Percentiles rank a stretch among this genome's conserved stretches.
phyloP scores from a whole-genome alignment of 1,284 basidiomycete species.

The Ganoderma lucidum region DNA sequence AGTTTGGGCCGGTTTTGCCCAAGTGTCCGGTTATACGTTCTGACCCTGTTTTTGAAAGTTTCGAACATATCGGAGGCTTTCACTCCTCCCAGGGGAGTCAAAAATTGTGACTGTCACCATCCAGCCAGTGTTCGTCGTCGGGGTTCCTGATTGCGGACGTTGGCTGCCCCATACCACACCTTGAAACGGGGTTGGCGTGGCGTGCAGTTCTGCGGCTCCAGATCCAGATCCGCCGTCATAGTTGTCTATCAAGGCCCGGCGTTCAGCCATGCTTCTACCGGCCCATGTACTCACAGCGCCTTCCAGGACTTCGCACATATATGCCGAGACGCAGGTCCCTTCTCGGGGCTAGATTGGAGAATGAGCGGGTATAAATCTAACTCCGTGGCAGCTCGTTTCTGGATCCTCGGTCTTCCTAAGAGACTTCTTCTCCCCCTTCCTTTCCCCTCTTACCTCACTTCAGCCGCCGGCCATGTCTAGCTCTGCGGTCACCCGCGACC shows the following conservation, averaged over 20 bases:
- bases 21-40: background rate
- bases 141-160: background rate
- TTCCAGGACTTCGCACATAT: background rate
- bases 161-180: background rate
- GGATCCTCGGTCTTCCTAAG: constrained; percentile 13
- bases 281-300: background rate
- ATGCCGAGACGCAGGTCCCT: background rate
- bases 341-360: background rate
- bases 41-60: background rate
- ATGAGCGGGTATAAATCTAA: constrained; percentile 26
- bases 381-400: background rate
- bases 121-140: background rate
- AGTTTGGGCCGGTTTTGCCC: background rate
- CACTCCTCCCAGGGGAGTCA: background rate
- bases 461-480: background rate
- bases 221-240: background rate
- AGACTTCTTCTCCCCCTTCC: background rate
- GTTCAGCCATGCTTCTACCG: background rate
- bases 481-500: background rate
- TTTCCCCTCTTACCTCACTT: background rate
- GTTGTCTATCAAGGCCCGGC: background rate
- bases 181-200: background rate
- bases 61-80: background rate
- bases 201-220: background rate
- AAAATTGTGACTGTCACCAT: background rate